These are phyloP conservation scores for Solanum chaucha DNA, from an alignment of 257 asterid species.

Conservation along the genomic window DNA sequence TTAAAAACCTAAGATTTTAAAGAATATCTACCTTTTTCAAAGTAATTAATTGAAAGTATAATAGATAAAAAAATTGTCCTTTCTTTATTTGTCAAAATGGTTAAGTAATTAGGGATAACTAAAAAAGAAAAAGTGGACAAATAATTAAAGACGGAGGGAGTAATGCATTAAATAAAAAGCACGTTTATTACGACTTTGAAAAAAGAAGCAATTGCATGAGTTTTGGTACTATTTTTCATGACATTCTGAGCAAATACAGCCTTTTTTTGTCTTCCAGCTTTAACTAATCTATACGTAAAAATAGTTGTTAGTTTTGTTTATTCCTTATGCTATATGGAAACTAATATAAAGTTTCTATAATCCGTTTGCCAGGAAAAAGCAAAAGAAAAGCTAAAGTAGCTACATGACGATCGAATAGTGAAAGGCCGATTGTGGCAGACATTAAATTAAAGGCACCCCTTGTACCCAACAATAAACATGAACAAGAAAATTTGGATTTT, in stretches of 20 bases:
- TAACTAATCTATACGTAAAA: background rate
- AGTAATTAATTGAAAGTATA: too few species aligned
- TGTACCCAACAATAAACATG: background rate
- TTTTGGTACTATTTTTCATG: background rate
- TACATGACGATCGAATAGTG: background rate
- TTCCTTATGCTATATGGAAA: background rate
- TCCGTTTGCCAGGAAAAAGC: background rate
- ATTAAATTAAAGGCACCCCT: background rate
- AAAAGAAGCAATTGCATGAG: background rate
- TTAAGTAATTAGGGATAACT: too few species aligned
- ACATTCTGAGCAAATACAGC: background rate
- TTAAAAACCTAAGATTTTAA: too few species aligned
- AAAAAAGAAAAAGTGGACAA: too few species aligned
- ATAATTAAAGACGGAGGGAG: too few species aligned
- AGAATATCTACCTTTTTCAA: too few species aligned
- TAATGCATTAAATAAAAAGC: background rate
- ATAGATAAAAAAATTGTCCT: too few species aligned
- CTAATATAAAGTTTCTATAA: background rate
- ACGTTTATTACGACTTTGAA: background rate
- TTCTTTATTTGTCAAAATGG: too few species aligned
- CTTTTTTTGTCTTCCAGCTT: background rate
- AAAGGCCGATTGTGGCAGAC: background rate
- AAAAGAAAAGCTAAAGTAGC: constrained; percentile 7
- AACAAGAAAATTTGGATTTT: background rate
- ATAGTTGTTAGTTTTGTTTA: background rate